These are phyloP conservation scores for Acer yangbiense DNA, from an alignment of 345 rosid genomes.

Conservation along the genomic window DNA sequence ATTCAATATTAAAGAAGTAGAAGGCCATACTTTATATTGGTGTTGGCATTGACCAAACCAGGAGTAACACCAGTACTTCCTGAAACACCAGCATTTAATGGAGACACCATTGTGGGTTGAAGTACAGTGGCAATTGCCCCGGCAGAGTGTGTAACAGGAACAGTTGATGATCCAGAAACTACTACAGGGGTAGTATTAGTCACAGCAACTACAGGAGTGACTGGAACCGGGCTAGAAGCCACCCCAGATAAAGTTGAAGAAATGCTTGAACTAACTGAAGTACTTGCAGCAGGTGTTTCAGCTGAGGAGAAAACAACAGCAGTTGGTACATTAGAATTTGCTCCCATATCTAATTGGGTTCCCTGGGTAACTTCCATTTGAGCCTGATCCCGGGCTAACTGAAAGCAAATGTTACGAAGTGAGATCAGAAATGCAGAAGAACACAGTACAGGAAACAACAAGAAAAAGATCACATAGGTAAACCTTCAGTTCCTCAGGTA, in stretches of 20 bases:
- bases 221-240: slow-evolving; percentile 66
- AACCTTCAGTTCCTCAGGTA: slow-evolving; percentile 96
- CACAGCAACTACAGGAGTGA: slow-evolving; percentile 41
- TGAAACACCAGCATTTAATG: slow-evolving; percentile 38
- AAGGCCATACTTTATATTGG: slow-evolving; percentile 48
- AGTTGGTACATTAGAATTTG: slow-evolving; percentile 42
- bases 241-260: slow-evolving; percentile 37
- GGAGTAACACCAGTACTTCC: slow-evolving; percentile 38
- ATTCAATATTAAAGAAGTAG: slow-evolving; percentile 18
- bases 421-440: slow-evolving; percentile 25
- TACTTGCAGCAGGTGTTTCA: slow-evolving; percentile 41
- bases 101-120: slow-evolving; percentile 31
- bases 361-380: slow-evolving; percentile 51
- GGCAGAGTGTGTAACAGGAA: slow-evolving; percentile 40
- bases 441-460: slow-evolving; percentile 14
- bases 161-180: slow-evolving; percentile 49
- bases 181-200: slow-evolving; percentile 40
- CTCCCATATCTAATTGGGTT: slow-evolving; percentile 42
- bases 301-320: slow-evolving; percentile 44
- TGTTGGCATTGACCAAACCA: slow-evolving; percentile 35
- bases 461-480: slow-evolving; percentile 22
- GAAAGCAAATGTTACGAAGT: slow-evolving; percentile 34
- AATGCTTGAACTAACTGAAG: slow-evolving; percentile 47
- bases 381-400: slow-evolving; percentile 97
- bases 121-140: slow-evolving; percentile 30